Evolutionary conservation across 2,329 filamentous ascomycete species (phyloP), one percentile per base, ranked within the genome.

Genomic region (Colletotrichum plurivorum): DNA sequence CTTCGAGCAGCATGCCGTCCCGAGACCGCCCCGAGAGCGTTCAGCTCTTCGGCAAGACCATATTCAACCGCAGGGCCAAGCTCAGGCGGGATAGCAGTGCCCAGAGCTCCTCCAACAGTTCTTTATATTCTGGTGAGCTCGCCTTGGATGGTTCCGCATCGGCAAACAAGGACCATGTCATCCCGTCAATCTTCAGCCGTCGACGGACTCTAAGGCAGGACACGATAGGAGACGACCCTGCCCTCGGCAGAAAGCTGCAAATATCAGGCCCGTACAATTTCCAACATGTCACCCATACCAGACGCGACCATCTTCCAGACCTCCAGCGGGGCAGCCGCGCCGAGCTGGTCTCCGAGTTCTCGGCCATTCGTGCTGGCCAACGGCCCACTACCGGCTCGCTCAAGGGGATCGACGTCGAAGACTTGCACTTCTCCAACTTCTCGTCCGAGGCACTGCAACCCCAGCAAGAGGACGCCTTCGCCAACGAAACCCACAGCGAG

Each of bases 231-330:
- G 71, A 71, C 15, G 68, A 71, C 43, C 60, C 57, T 31, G 25
- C 61, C n/a, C 16, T 69, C 53, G 75, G 5, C 74, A 85, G 78
- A 73, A 85, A 82, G 71, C 75, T 85, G 57, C 84, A 85, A 62
- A 92, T 92, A 62, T 92, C 89, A 1, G 85, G 82, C 1, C 89
- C 89, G 3, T 91, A 89, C 78, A 90, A 91, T 80, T 92, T 92
- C 70, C 89, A 91, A 75, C 89, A 92, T 76, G 83, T 92, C 41
- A 85, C 87, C 4, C 89, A 91, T 75, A 88, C 86, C 13, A 80
- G 84, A 13, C 85, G 84, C 54, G 84, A 89, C 36, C 80, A 85
- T 57, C 67, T 85, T 3, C 78, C 83, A 4, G 80, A 79, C 63
- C 70, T 84, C 7, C 79, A 82, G 49, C 77, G 79, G 31, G 73